These are phyloP conservation scores for Schizosaccharomyces cryophilus DNA, from an alignment of 805 yeast species.

Conservation along the genomic window DNA sequence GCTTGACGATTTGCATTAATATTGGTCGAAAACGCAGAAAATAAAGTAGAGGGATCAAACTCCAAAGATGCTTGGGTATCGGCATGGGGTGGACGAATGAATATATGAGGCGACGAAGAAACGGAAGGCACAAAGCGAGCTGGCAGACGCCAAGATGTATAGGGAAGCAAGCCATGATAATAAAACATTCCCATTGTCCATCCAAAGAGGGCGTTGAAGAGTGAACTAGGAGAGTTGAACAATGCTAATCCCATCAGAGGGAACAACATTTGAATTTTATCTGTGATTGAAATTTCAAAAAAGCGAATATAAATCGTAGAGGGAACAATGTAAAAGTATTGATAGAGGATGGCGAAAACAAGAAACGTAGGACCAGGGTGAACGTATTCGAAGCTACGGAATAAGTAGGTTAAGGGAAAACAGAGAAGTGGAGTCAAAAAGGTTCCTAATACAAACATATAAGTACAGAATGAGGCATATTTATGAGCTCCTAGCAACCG, in stretches of 20 bases:
- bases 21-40: background rate
- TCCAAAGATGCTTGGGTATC: background rate
- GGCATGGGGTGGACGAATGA: background rate
- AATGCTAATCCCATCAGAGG: background rate
- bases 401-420: background rate
- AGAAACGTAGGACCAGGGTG: background rate
- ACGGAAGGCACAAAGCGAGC: background rate
- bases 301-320: background rate
- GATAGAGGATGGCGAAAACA: background rate
- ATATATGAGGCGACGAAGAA: background rate
- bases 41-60: background rate
- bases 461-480: conserved; percentile 7
- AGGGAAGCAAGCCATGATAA: background rate
- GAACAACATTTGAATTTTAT: background rate
- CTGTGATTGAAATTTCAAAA: background rate
- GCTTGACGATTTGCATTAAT: background rate
- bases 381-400: background rate
- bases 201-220: background rate
- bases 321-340: background rate
- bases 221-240: background rate
- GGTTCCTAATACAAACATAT: background rate
- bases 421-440: background rate
- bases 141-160: background rate
- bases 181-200: background rate
- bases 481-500: conserved; percentile 18